Evolutionary conservation across 306 rosid genomes (phyloP).

Genomic region (Glycine tomentella): DNA sequence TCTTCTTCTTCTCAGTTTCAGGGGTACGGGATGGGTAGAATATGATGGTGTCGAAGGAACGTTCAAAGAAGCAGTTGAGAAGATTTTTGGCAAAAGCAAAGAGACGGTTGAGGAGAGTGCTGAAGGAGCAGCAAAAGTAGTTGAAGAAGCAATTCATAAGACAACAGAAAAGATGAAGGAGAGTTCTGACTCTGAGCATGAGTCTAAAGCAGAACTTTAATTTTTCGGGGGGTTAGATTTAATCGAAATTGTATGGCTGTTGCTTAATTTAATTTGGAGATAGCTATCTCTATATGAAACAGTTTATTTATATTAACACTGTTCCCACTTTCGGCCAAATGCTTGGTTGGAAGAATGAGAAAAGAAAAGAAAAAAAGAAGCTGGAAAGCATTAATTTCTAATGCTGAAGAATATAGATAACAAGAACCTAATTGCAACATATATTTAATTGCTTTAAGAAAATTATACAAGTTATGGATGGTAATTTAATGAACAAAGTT

Average conservation of each 20-base stretch:
- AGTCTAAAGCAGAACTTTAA: constrained; percentile 59
- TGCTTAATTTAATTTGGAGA: background rate
- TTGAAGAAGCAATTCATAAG: constrained; percentile 58
- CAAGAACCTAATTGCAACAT: background rate
- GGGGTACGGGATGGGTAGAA: constrained; percentile 41
- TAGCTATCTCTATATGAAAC: constrained; percentile 21
- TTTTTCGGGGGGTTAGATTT: background rate
- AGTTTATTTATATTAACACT: background rate
- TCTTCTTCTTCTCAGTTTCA: constrained; percentile 49
- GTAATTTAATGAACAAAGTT: background rate
- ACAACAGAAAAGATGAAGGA: constrained; percentile 49
- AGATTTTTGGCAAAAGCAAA: constrained; percentile 64
- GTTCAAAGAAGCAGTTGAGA: constrained; percentile 57
- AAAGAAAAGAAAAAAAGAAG: background rate
- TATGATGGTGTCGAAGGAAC: background rate
- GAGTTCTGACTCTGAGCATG: constrained; percentile 34
- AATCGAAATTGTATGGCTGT: constrained; percentile 24
- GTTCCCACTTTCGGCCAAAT: background rate
- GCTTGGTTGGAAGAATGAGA: background rate
- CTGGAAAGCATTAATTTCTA: background rate
- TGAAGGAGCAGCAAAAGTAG: constrained; percentile 60
- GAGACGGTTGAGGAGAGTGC: constrained; percentile 69
- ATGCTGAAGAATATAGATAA: background rate
- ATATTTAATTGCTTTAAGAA: background rate
- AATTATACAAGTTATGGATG: background rate